A percentile compares a stretch with the other conserved stretches of the same genome.
Conservation (phyloP, 495 filamentous ascomycete species). For the Zalerion maritima region DNA sequence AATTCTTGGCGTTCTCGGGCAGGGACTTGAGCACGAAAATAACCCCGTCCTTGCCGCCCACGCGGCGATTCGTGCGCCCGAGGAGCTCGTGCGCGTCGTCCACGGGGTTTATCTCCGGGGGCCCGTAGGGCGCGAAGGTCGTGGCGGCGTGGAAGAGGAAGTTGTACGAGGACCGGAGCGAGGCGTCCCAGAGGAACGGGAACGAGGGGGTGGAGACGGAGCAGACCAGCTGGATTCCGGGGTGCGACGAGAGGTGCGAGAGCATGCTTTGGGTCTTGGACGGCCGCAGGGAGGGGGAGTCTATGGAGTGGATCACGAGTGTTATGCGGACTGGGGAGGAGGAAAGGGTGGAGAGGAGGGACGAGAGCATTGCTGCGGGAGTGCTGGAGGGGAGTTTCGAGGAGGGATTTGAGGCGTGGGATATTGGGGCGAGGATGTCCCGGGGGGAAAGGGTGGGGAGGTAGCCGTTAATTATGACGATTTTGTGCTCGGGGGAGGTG, state of each 20-base stretch:
- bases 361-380: constrained; percentile 40
- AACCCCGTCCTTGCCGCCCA: constrained; percentile 85
- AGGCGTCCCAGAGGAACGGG: constrained; percentile 77
- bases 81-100: constrained; percentile 77
- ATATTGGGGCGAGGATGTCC: constrained; percentile 63
- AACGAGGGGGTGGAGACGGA: constrained; percentile 82
- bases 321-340: constrained; percentile 32
- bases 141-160: constrained; percentile 90
- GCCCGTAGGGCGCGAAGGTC: constrained; percentile 63
- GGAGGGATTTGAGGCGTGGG: constrained; percentile 44
- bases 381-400: constrained; percentile 25
- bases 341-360: constrained; percentile 34
- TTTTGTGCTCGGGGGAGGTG: no score
- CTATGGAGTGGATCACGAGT: constrained; percentile 74
- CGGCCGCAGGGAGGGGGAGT: constrained; percentile 61
- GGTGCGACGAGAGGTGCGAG: constrained; percentile 58
- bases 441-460: constrained; percentile 58
- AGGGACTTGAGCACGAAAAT: constrained; percentile 78
- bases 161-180: constrained; percentile 59
- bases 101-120: constrained; percentile 59
- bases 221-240: constrained; percentile 57
- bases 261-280: constrained; percentile 55
- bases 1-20: constrained; percentile 75
- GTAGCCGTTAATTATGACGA: constrained; percentile 85
- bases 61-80: constrained; percentile 64